phyloP scores from a whole-genome alignment of 495 filamentous ascomycete species.

The Tuber indicum region DNA sequence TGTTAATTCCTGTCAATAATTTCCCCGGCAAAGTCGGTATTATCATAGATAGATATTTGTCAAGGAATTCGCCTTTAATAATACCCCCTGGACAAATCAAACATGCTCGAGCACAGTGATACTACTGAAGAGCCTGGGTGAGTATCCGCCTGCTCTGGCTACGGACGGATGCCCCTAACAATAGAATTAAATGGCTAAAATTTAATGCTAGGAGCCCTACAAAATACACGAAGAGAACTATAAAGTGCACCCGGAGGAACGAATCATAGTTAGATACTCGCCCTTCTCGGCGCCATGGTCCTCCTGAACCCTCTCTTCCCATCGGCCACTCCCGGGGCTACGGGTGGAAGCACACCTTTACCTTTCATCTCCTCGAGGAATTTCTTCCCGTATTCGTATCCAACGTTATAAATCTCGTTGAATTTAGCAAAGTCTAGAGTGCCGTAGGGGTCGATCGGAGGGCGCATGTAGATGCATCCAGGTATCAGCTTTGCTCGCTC shows the following conservation, averaged over 20 bases:
- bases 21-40: no score
- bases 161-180: no score
- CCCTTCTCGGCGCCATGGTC: slow-evolving; percentile 87
- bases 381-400: slow-evolving; percentile 75
- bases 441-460: slow-evolving; percentile 86
- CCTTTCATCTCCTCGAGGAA: slow-evolving; percentile 67
- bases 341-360: slow-evolving; percentile 51
- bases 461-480: slow-evolving; percentile 90
- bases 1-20: no score
- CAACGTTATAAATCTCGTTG: slow-evolving; percentile 88
- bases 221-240: neutral
- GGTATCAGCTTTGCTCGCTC: slow-evolving; percentile 82
- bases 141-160: no score
- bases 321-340: slow-evolving; percentile 57
- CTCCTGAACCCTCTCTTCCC: slow-evolving; percentile 81
- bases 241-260: neutral
- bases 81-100: no score
- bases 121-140: neutral
- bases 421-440: slow-evolving; percentile 96
- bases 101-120: no score
- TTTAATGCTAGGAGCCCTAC: neutral
- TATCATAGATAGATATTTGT: no score
- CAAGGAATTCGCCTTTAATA: no score
- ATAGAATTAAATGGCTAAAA: neutral
- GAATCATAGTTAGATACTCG: slow-evolving; percentile 61